Percentiles rank a stretch among this genome's conserved stretches.
Evolutionary conservation across 495 filamentous ascomycete genomes (phyloP).

Genomic region (Neurospora sublineolata): DNA sequence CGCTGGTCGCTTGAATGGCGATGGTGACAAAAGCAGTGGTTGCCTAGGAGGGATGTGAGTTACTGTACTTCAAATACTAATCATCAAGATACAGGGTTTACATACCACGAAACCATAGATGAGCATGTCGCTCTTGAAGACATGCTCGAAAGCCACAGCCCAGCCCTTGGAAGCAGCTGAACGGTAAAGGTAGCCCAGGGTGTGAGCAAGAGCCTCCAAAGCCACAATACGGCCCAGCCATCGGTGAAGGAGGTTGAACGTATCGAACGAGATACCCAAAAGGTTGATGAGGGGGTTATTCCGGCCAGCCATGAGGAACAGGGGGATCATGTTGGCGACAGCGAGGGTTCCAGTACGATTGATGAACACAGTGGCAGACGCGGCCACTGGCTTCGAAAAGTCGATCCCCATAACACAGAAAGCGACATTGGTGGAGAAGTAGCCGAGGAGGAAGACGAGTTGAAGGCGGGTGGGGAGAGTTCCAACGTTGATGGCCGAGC

Average conservation of each 20-base stretch:
- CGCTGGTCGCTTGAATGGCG: constrained; percentile 58
- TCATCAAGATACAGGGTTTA: background rate
- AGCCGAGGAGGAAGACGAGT: constrained; percentile 57
- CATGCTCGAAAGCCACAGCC: constrained; percentile 27
- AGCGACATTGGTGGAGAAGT: constrained; percentile 63
- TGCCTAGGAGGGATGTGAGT: constrained; percentile 24
- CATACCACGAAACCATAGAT: constrained; percentile 46
- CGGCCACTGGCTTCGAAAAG: constrained; percentile 38
- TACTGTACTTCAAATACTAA: constrained; percentile 1
- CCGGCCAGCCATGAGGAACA: constrained; percentile 46
- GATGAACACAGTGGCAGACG: constrained; percentile 36
- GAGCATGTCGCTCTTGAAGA: constrained; percentile 28
- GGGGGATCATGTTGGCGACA: constrained; percentile 62
- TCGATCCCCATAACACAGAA: constrained; percentile 72
- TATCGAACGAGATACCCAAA: constrained; percentile 59
- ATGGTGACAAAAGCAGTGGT: constrained; percentile 53
- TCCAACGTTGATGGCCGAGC: constrained; percentile 73
- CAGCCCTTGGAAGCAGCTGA: constrained; percentile 30
- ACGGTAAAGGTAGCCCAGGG: constrained; percentile 33
- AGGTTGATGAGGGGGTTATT: constrained; percentile 51
- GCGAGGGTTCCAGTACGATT: constrained; percentile 70
- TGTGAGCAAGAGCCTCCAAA: constrained; percentile 52
- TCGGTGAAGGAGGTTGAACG: constrained; percentile 69
- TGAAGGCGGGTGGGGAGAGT: constrained; percentile 84
- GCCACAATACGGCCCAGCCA: constrained; percentile 69